Evolutionary conservation across 352 stramenopile genomes (phyloP).

Genomic region (Globisporangium rhizosaccharum): DNA sequence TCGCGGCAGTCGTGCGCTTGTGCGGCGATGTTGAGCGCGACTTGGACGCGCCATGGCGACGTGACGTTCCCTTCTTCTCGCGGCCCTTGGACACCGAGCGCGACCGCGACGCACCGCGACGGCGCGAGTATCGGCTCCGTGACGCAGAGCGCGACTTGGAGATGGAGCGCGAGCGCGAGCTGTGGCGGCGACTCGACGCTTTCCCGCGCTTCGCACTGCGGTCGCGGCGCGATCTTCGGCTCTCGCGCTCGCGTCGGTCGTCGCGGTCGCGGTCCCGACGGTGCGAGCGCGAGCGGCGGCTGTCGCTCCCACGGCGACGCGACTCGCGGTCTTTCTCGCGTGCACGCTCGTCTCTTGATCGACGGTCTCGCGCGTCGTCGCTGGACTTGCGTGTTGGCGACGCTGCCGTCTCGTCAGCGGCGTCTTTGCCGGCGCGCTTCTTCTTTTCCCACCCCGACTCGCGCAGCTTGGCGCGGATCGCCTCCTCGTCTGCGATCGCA

Average conservation of each 20-base stretch:
- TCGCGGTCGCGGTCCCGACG: constrained; percentile 23
- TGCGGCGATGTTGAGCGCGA: constrained; percentile 22
- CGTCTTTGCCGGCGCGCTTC: constrained; percentile 14
- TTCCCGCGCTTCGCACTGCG: constrained; percentile 8
- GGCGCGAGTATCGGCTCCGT: constrained; percentile 4
- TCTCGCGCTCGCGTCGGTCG: constrained; percentile 26
- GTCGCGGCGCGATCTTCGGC: constrained; percentile 1
- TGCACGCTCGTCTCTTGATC: background rate
- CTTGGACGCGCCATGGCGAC: constrained; percentile 19
- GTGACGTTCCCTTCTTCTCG: constrained; percentile 3
- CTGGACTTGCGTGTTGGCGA: constrained; percentile 12
- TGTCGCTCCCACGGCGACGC: constrained; percentile 10
- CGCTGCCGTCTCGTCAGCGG: constrained; percentile 6
- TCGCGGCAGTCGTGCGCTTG: background rate
- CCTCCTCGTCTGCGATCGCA: constrained; percentile 44
- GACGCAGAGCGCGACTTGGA: constrained; percentile 20
- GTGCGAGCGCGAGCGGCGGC: constrained; percentile 22
- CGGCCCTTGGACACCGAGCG: constrained; percentile 11
- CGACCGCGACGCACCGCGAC: constrained; percentile 8
- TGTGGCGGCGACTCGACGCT: constrained; percentile 4
- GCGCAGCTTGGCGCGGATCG: constrained; percentile 67
- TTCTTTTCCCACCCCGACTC: constrained; percentile 69
- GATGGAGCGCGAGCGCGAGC: constrained; percentile 11
- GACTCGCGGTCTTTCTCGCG: constrained; percentile 6
- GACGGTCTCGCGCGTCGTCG: constrained; percentile 7